Base-by-base conservation (phyloP, 1,284 basidiomycete genomes). In the Rhodofomes roseus region DNA sequence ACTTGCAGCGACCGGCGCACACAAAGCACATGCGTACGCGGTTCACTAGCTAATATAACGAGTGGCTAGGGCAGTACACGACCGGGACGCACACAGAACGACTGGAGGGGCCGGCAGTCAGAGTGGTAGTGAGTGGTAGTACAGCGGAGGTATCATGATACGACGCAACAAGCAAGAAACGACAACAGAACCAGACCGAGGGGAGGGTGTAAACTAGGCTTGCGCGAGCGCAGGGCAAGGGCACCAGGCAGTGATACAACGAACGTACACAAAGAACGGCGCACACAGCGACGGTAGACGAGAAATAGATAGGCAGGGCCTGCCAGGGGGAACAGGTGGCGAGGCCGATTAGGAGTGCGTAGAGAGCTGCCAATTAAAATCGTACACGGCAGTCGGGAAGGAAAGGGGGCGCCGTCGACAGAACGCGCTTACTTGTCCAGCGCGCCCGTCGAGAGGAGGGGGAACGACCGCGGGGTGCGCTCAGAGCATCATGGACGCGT, bases 401-500 rank as follows among this genome's bases (percentile, higher is more conserved):
- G 37, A 18, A 14, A 29, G 22, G 22, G n/a, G 51, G 11, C 34
- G 31, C 43, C 9, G 51, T 27, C 34, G 11, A 20, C 9, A 25
- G 29, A 16, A 31, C 27, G 36, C 29, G 29, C 36, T 12, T 36
- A 14, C 31, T 34, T 46, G 44, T 6, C 23, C 16, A 46, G 14
- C 23, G 23, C 44, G 23, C 44, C 44, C 14, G 23, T 22, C 29
- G 2, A n/a, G 31, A 39, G 7, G 31, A 44, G 52, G 55, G 1
- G 48, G 18, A 31, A 11, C 43, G 23, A 25, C 46, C 25, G 46
- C 46, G 46, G 36, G 58, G 50, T 53, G 40, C 54, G 61, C 60
- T 76, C 65, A 80, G 59, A 70, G 62, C 68, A 80, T 68, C 72
- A 80, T 76, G 65, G 78, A 69, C 27, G 72, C 70, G 68, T 77